These are phyloP conservation scores for Fusarium heterosporum DNA, from an alignment of 2,329 filamentous ascomycete genomes.

Conservation along the genomic window DNA sequence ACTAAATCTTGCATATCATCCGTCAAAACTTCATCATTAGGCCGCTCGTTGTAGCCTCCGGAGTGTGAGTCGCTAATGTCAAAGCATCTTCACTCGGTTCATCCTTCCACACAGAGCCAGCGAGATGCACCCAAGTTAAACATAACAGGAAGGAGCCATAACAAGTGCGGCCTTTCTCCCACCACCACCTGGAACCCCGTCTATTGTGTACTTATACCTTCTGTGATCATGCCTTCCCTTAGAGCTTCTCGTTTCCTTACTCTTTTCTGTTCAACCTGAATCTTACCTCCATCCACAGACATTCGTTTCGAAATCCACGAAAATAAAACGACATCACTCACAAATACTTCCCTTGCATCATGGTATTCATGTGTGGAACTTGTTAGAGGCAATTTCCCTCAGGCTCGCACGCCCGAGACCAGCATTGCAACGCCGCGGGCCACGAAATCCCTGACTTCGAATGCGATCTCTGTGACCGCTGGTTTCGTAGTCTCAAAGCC, in stretches of 20 bases:
- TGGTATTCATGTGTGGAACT: slow-evolving; percentile 42
- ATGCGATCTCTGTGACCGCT: slow-evolving; percentile 43
- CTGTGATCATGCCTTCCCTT: neutral
- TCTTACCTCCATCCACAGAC: neutral
- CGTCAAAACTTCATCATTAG: too few relatives aligned
- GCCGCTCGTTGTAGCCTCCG: too few relatives aligned
- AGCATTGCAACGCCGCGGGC: slow-evolving; percentile 44
- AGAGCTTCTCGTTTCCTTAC: neutral
- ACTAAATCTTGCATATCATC: too few relatives aligned
- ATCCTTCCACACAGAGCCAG: too few relatives aligned
- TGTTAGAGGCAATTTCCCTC: slow-evolving; percentile 43
- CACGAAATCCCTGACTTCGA: slow-evolving; percentile 43
- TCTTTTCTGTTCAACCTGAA: neutral
- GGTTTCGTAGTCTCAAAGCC: slow-evolving; percentile 28
- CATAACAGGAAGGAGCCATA: neutral
- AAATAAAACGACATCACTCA: neutral
- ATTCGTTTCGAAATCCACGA: neutral
- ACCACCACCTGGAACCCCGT: neutral
- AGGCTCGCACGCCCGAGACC: slow-evolving; percentile 38
- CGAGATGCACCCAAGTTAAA: neutral
- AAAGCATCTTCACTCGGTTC: too few relatives aligned
- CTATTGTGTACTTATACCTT: neutral
- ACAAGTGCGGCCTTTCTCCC: neutral
- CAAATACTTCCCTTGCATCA: neutral
- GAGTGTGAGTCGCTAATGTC: too few relatives aligned